Evolutionary conservation across 495 filamentous ascomycete species (phyloP).

Genomic region (Trichoderma virens): DNA sequence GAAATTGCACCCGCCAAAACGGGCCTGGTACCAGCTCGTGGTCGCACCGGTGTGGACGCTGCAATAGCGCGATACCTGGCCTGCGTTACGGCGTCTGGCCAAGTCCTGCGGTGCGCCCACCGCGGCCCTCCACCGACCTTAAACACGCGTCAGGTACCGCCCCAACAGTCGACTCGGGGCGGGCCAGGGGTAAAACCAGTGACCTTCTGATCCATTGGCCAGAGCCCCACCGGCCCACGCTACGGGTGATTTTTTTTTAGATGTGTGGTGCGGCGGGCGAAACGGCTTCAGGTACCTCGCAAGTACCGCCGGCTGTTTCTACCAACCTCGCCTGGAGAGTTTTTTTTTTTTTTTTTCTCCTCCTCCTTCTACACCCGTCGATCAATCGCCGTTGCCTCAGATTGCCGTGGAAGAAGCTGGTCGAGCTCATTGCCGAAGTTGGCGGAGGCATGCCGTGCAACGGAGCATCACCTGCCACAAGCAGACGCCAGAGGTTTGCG

Average conservation of each 20-base stretch:
- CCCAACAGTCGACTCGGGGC: not conserved
- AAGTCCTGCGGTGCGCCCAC: not conserved
- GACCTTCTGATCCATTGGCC: not conserved
- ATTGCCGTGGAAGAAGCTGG: not conserved
- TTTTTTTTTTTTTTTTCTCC: not conserved
- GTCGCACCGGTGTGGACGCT: not conserved
- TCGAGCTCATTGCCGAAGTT: not conserved
- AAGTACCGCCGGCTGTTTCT: not conserved
- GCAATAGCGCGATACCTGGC: not conserved
- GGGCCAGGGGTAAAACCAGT: conserved; percentile 5
- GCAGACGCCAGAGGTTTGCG: not conserved
- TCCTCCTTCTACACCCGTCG: not conserved
- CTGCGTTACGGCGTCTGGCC: not conserved
- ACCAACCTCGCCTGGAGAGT: not conserved
- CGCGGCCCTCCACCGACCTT: no score
- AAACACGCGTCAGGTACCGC: not conserved
- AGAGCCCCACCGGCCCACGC: not conserved
- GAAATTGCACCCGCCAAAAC: conserved; percentile 9
- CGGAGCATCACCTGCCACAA: not conserved
- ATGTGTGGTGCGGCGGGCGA: not conserved
- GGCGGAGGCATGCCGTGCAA: conserved; percentile 6
- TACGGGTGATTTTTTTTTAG: conserved; percentile 9
- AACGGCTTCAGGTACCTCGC: not conserved
- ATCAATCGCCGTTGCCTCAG: not conserved
- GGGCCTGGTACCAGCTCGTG: not conserved